Conservation (phyloP, 2,329 filamentous ascomycete species). For the Alternaria postmessia region DNA sequence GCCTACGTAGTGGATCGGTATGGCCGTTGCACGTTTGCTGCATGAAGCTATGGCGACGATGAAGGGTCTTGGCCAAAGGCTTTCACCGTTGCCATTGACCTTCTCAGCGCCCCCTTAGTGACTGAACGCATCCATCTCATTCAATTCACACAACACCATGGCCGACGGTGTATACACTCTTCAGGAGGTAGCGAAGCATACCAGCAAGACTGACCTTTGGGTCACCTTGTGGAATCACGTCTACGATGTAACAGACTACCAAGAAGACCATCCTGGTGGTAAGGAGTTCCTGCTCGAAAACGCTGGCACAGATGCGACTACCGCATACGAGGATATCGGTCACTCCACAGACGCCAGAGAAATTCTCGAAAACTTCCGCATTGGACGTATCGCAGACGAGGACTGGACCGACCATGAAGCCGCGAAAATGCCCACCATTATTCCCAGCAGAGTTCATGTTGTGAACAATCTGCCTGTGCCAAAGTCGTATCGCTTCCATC, state of each 20-base stretch:
- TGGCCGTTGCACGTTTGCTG: constrained; percentile 7
- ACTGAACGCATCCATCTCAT: background rate
- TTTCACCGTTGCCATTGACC: background rate
- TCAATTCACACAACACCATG: constrained; percentile 7
- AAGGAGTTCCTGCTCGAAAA: constrained; percentile 53
- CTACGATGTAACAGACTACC: constrained; percentile 66
- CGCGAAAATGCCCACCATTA: constrained; percentile 49
- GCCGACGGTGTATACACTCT: constrained; percentile 24
- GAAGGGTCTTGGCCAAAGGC: background rate
- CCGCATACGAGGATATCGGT: constrained; percentile 55
- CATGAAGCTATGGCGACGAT: constrained; percentile 3
- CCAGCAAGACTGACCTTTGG: constrained; percentile 60
- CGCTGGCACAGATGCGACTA: constrained; percentile 56
- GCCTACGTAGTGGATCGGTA: constrained; percentile 5
- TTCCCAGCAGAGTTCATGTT: constrained; percentile 14
- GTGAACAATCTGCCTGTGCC: constrained; percentile 24
- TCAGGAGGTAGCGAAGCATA: constrained; percentile 58
- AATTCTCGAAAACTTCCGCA: constrained; percentile 49
- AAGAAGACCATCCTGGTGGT: constrained; percentile 65
- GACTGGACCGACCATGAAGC: constrained; percentile 34
- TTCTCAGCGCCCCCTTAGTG: background rate
- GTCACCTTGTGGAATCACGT: constrained; percentile 58
- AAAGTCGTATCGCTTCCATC: constrained; percentile 13
- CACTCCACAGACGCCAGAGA: constrained; percentile 58
- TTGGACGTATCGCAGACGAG: constrained; percentile 34